Evolutionary conservation across 176 grass and related monocot species (phyloP).

Genomic region (Carex cristatella): DNA sequence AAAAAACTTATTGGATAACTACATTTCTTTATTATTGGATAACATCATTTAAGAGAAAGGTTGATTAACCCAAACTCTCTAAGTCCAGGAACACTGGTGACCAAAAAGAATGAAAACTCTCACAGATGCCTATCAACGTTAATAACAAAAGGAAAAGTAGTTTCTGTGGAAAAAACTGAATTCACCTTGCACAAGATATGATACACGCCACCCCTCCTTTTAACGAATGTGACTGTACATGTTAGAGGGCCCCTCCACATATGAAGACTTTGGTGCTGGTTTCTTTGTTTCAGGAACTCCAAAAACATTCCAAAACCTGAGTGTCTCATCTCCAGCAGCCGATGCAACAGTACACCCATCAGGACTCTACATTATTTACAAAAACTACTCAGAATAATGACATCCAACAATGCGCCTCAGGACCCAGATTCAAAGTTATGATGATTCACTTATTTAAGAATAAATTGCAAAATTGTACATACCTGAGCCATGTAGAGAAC

Average conservation of each 20-base stretch:
- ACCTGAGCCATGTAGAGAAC: constrained; percentile 63
- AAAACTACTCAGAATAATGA: not conserved
- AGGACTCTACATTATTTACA: constrained; percentile 42
- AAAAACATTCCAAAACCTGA: constrained; percentile 54
- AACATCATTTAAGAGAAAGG: too few relatives aligned
- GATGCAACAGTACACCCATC: constrained; percentile 49
- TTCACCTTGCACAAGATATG: not conserved
- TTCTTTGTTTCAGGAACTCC: constrained; percentile 35
- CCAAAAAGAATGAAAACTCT: not conserved
- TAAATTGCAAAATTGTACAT: not conserved
- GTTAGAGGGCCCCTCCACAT: constrained; percentile 29
- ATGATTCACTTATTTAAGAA: too few relatives aligned
- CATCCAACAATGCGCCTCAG: not conserved
- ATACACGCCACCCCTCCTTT: not conserved
- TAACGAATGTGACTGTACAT: constrained; percentile 47
- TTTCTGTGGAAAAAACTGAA: not conserved
- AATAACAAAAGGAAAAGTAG: too few relatives aligned
- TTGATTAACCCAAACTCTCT: too few relatives aligned
- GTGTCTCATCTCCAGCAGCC: constrained; percentile 42
- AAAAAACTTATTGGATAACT: not conserved
- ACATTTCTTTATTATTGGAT: too few relatives aligned
- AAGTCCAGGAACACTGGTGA: too few relatives aligned
- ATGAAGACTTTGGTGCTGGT: constrained; percentile 13
- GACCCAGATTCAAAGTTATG: too few relatives aligned
- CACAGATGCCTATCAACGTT: not conserved